These are phyloP conservation scores for Boletus rubropictus DNA, from an alignment of 768 basidiomycete species.

Conservation along the genomic window DNA sequence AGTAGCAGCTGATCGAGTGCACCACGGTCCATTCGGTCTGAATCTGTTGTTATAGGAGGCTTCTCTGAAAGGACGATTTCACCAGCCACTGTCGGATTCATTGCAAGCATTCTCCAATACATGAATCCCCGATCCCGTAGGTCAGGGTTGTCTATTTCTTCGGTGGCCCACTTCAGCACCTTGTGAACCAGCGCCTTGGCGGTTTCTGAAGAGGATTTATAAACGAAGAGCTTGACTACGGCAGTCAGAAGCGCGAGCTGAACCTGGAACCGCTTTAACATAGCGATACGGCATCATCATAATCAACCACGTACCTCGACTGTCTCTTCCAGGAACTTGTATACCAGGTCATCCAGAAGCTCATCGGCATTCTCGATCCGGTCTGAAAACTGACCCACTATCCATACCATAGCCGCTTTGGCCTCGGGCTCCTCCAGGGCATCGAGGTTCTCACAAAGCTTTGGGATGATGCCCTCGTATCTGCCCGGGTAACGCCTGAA, in stretches of 20 bases:
- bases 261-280: slow-evolving; percentile 47
- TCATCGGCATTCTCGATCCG: slow-evolving; percentile 95
- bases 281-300: neutral
- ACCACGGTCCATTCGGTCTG: slow-evolving; percentile 95
- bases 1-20: slow-evolving; percentile 91
- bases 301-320: slow-evolving; percentile 59
- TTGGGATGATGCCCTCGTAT: slow-evolving; percentile 95
- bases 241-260: slow-evolving; percentile 94
- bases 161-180: slow-evolving; percentile 94
- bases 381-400: slow-evolving; percentile 93
- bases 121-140: slow-evolving; percentile 96
- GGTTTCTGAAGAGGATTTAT: slow-evolving; percentile 75
- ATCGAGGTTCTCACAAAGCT: slow-evolving; percentile 87
- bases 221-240: slow-evolving; percentile 92
- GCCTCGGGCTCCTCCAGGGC: slow-evolving; percentile 92
- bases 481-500: slow-evolving; percentile 95
- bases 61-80: slow-evolving; percentile 91
- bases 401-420: slow-evolving; percentile 97
- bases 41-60: slow-evolving; percentile 95
- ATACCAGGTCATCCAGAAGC: slow-evolving; percentile 85
- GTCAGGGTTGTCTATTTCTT: slow-evolving; percentile 97
- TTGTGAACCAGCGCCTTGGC: slow-evolving; percentile 90
- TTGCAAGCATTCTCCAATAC: slow-evolving; percentile 97
- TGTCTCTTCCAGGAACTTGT: slow-evolving; percentile 88
- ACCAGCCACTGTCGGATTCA: slow-evolving; percentile 82